These are phyloP conservation scores for Borovskyia barvae DNA, from an alignment of 208 protist genomes.

Conservation along the genomic window DNA sequence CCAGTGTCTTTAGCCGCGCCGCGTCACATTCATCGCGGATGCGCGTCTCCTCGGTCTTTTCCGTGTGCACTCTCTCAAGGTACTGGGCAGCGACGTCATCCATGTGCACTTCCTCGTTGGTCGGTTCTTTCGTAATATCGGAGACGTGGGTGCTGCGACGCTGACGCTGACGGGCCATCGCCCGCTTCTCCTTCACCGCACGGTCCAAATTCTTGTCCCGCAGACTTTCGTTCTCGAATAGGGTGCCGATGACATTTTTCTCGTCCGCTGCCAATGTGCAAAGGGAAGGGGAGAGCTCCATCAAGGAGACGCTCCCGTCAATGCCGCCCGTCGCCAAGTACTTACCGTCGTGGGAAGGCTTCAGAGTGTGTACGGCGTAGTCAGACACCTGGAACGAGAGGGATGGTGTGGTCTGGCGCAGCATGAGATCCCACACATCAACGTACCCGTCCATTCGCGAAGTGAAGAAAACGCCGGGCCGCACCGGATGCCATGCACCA, in stretches of 20 bases:
- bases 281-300: slow-evolving; percentile 93
- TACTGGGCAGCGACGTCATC: slow-evolving; percentile 58
- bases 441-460: slow-evolving; percentile 96
- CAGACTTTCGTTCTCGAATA: slow-evolving; percentile 93
- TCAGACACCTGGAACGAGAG: slow-evolving; percentile 92
- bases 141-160: slow-evolving; percentile 68
- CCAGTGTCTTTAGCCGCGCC: slow-evolving; percentile 52
- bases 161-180: slow-evolving; percentile 54
- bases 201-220: slow-evolving; percentile 94
- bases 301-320: slow-evolving; percentile 92
- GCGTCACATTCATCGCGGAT: slow-evolving; percentile 43
- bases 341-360: slow-evolving; percentile 72
- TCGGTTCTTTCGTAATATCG: slow-evolving; percentile 24
- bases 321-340: slow-evolving; percentile 90
- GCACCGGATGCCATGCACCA: slow-evolving; percentile 92
- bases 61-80: slow-evolving; percentile 40
- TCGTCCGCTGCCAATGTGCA: slow-evolving; percentile 80
- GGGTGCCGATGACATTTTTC: slow-evolving; percentile 83
- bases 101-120: slow-evolving; percentile 42
- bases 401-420: slow-evolving; percentile 92
- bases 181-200: slow-evolving; percentile 79
- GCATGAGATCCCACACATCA: slow-evolving; percentile 95
- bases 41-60: slow-evolving; percentile 35
- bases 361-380: slow-evolving; percentile 86
- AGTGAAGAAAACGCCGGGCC: slow-evolving; percentile 95